Percentiles rank a stretch among this genome's conserved stretches.
phyloP scores from a whole-genome alignment of 768 basidiomycete genomes.

The Macrolepiota albuminosa region DNA sequence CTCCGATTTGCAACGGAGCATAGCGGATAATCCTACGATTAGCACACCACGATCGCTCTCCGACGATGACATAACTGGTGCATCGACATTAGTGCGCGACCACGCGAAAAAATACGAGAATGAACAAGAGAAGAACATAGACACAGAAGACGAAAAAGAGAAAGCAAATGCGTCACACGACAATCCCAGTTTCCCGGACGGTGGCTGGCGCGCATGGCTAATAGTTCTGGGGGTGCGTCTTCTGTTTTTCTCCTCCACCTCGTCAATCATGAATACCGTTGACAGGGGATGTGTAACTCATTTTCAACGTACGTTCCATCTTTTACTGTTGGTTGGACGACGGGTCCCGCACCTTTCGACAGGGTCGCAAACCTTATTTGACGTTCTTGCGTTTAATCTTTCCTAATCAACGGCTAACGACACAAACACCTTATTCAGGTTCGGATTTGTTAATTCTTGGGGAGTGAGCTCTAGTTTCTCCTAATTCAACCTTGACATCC shows the following conservation, averaged over 20 bases:
- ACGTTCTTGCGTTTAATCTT: no score
- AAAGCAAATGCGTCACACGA: neutral
- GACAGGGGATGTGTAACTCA: slow-evolving; percentile 43
- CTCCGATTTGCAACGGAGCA: neutral
- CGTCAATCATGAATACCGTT: neutral
- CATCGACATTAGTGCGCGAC: neutral
- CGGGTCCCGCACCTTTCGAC: neutral
- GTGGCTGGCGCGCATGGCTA: slow-evolving; percentile 40
- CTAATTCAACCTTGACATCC: neutral
- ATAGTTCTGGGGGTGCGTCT: slow-evolving; percentile 37
- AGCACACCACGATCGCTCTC: neutral
- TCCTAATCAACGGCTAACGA: neutral
- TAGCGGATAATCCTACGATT: neutral
- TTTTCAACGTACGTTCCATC: slow-evolving; percentile 37
- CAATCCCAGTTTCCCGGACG: slow-evolving; percentile 31
- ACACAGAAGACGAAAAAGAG: neutral
- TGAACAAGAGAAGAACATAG: neutral
- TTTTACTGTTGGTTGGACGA: no score
- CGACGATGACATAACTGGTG: slow-evolving; percentile 2
- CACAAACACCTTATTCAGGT: slow-evolving; percentile 26
- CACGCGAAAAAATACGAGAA: neutral
- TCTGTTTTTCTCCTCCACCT: neutral
- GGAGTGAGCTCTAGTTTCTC: slow-evolving; percentile 40
- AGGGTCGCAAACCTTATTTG: neutral
- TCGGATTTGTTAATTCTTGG: slow-evolving; percentile 74